phyloP scores from a whole-genome alignment of 257 asterid species.

The Eustoma russellianum region DNA sequence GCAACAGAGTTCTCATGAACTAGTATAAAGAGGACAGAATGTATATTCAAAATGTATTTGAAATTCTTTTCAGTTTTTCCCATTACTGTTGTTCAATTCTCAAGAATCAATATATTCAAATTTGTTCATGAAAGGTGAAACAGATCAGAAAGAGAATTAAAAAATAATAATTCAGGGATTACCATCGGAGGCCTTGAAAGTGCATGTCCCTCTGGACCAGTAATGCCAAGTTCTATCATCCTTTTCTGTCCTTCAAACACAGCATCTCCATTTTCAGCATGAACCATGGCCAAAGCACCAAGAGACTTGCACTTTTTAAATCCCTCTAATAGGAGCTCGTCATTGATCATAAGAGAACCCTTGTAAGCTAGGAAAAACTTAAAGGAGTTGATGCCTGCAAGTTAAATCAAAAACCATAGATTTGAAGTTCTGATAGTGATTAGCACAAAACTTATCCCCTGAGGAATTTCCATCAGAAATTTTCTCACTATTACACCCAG shows the following conservation, averaged over 20 bases:
- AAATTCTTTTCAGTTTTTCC: too few relatives aligned
- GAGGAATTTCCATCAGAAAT: background rate
- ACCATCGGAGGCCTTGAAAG: slow-evolving; percentile 96
- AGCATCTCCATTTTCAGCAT: slow-evolving; percentile 97
- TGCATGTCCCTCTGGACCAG: slow-evolving; percentile 97
- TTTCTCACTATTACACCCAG: background rate
- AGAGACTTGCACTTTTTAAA: slow-evolving; percentile 90
- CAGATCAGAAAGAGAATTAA: background rate
- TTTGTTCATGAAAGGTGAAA: too few relatives aligned
- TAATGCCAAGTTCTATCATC: slow-evolving; percentile 85
- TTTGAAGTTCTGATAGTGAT: background rate
- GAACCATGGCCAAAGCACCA: slow-evolving; percentile 97
- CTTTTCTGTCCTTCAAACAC: slow-evolving; percentile 88
- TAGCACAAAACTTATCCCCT: background rate
- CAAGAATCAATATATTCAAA: background rate
- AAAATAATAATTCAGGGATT: slow-evolving; percentile 4
- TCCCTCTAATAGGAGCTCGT: slow-evolving; percentile 82
- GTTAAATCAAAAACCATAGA: slow-evolving; percentile 2
- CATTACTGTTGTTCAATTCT: too few relatives aligned
- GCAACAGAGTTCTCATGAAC: too few relatives aligned
- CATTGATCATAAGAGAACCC: slow-evolving; percentile 86
- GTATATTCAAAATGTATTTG: too few relatives aligned
- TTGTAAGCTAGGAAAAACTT: slow-evolving; percentile 91
- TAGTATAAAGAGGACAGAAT: too few relatives aligned
- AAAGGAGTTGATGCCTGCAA: slow-evolving; percentile 82